These are phyloP conservation scores for Rhodotorula sp. DNA, from an alignment of 1,284 basidiomycete genomes.

Conservation along the genomic window DNA sequence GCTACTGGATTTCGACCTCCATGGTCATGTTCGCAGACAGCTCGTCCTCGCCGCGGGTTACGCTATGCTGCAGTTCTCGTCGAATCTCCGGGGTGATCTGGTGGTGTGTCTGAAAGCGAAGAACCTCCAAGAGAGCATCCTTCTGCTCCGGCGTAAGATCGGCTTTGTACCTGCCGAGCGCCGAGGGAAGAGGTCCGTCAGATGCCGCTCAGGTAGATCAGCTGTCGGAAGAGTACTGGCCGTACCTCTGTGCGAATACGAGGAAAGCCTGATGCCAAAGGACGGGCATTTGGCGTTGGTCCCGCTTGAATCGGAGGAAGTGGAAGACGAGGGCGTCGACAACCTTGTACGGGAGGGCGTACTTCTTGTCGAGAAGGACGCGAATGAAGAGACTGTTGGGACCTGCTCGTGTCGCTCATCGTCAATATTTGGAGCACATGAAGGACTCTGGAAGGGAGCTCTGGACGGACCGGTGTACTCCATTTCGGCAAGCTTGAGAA, in stretches of 20 bases:
- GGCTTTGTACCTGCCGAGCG: constrained; percentile 72
- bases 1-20: constrained; percentile 41
- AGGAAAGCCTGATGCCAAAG: constrained; percentile 97
- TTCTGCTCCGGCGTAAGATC: constrained; percentile 97
- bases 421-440: neutral
- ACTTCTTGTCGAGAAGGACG: constrained; percentile 95
- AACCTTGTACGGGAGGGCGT: constrained; percentile 96
- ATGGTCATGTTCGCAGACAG: constrained; percentile 31
- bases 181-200: too few relatives aligned
- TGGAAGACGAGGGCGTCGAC: constrained; percentile 97
- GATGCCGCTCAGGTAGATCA: neutral
- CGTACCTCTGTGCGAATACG: constrained; percentile 86
- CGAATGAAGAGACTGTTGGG: constrained; percentile 97
- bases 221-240: neutral
- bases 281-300: constrained; percentile 72
- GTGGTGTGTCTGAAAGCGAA: constrained; percentile 79
- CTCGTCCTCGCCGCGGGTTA: constrained; percentile 53
- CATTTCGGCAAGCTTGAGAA: constrained; percentile 92
- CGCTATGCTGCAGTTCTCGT: constrained; percentile 64
- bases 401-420: constrained; percentile 53
- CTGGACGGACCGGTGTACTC: constrained; percentile 73
- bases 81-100: constrained; percentile 89
- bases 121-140: constrained; percentile 90
- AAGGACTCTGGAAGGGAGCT: neutral
- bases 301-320: constrained; percentile 79